Base-by-base conservation (phyloP, 2,329 filamentous ascomycete genomes). In the Pseudocercospora ulei region DNA sequence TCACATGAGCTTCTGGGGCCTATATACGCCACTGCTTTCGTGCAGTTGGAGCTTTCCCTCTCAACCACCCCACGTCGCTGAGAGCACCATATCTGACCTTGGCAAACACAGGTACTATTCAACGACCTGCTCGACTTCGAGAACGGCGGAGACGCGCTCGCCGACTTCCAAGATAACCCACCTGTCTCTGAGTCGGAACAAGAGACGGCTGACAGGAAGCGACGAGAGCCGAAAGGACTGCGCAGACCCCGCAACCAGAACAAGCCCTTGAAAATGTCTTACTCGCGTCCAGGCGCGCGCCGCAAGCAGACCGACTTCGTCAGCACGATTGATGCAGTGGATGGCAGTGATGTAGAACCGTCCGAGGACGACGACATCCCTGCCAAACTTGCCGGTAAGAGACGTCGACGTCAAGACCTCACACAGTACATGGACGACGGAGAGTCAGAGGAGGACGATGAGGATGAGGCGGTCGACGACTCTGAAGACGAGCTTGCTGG, bases 131-230 rank as follows among this genome's bases (percentile, higher is more conserved):
- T 69, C 7, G 45, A 56, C 2, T 58, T 68, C 17, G 55, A 63
- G 6, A 68, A 71, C 53, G 71, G 71, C 11, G 51, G 58, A 30
- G 58, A 61, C 43, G 67, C 68, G 11, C 56, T 73, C 13, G 53
- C 65, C 22, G 48, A 57, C 9, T 70, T 65, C 49, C 57, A 44
- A 41, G 47, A 41, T 39, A 54, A 44, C 22, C 41, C 39, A 9
- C 43, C 47, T 29, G n/a, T n/a, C 7, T 33, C 30, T 33, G 30
- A 33, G 18, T 33, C 50, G 9, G 40, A 45, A 35, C 27, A 28
- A 18, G 40, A 44, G 14, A 23, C 39, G 12, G 18, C 24, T 22
- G 18, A 25, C 5, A 39, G 8, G 31, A 35, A n/a, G 6, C 29
- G 17, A 23, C n/a, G n/a, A n/a, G n/a, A 33, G 30, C 30, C n/a